Evolutionary conservation across 768 basidiomycete genomes (phyloP), one percentile per base, ranked within the genome.

Genomic region (Sarcodon aspratus): DNA sequence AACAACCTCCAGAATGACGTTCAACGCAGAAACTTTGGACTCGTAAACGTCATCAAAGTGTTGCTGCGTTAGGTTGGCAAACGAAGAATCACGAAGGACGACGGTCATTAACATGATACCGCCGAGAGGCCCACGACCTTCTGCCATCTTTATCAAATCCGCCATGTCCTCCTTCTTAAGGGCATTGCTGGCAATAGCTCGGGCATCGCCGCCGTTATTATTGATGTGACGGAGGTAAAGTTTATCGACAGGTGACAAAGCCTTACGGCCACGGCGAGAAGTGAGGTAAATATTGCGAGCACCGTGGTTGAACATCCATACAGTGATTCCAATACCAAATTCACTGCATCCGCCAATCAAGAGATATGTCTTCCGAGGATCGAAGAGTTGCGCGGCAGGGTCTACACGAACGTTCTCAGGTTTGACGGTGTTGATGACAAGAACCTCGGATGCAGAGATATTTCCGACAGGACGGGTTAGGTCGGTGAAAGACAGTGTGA

Each of bases 101-200:
- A 64, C 59, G 1, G 64, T 63, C 64, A 66, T 66, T 42, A 66
- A 54, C 36, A 66, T 58, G 45, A 63, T 48, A 31, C 64, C 64
- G 37, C 64, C 64, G 18, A 66, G 58, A 1, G 61, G 56, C 2
- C 62, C 60, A 6, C 40, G 52, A 17, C 55, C 50, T 38, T 53
- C 50, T 1, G 63, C 56, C 5, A 49, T 48, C 21, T 57, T 53
- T 33, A 63, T 44, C 49, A 66, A 53, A 3, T 48, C 31, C 7
- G 57, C 49, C 5, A 61, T 64, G 10, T 63, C 57, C 31, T 5
- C 54, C 42, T 50, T 54, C 48, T 55, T 52, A 9, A 50, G 37
- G 7, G 63, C 61, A 36, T 61, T 57, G 32, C 61, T 58, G 7
- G 64, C 59, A 12, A 64, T 54, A 11, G 54, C 59, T 34, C 61